Conservation (phyloP, 108 stramenopile genomes). For the Skeletonema marinoi region DNA sequence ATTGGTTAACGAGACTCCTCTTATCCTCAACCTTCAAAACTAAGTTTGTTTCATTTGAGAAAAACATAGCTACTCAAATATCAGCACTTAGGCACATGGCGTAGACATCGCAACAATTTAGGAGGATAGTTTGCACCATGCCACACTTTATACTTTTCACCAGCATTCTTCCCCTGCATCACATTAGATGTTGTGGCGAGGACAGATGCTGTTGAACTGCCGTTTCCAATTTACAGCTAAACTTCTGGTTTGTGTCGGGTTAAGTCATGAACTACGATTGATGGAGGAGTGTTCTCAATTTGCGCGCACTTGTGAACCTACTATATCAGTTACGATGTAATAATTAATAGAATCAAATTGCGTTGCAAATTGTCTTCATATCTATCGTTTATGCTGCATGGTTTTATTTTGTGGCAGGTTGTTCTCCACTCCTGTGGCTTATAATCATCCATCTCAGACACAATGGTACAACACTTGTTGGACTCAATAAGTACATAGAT, state of each 20-base stretch:
- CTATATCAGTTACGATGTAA: constrained; percentile 21
- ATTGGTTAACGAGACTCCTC: constrained; percentile 45
- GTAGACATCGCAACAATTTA: neutral
- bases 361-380: constrained; percentile 1
- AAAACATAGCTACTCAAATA: neutral
- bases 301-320: constrained; percentile 32
- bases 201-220: constrained; percentile 1
- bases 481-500: too few species aligned
- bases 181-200: neutral
- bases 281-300: constrained; percentile 15
- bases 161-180: neutral
- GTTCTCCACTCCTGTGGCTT: too few species aligned
- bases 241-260: constrained; percentile 6
- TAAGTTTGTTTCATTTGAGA: constrained; percentile 9
- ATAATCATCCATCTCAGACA: too few species aligned
- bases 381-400: too few species aligned
- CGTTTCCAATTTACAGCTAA: constrained; percentile 1
- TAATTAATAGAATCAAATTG: constrained; percentile 32
- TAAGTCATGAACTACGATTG: neutral
- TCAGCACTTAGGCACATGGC: neutral
- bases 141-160: neutral
- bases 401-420: neutral
- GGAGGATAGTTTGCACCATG: neutral
- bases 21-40: constrained; percentile 42
- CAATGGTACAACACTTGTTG: too few species aligned